Base-by-base conservation (phyloP, 257 asterid species). In the Ajuga chamaepitys region DNA sequence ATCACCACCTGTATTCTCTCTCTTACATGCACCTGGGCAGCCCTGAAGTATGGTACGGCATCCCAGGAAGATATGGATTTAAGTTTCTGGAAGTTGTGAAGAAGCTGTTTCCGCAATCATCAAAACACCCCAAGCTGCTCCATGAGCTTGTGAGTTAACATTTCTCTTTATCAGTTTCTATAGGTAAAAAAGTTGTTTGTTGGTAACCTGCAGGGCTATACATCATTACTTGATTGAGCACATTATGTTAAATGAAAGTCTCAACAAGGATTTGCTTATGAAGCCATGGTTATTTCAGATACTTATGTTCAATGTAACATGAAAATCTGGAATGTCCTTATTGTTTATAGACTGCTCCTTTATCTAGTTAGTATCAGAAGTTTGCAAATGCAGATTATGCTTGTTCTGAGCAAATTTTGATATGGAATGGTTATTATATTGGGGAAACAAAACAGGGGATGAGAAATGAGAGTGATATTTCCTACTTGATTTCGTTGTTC, bases 1-100 rank as follows among this genome's bases (percentile, higher is more conserved):
- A 86, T 62, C 99, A 93, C 71, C 84, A 83, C 74, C 78, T 93
- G 74, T 89, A 89, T 73, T 88, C 89, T 8, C 74, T 93, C 54
- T 78, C 79, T 59, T 89, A 86, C 80, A 34, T 82, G 79, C 97
- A 89, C 78, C 60, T 75, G 72, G 96, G 96, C 30, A 81, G 83
- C 65, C 77, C 96, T 1, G 82, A 70, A 78, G 73, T 88, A 46
- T 88, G 87, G 88, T 88, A 89, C 73, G 82, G 84, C 56, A 54
- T 93, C 75, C 99, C 99, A 13, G 88, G 88, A 68, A 59, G 74
- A 63, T 82, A 82, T 65, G 62, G 73, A 76, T 71, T 78, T 84
- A 84, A 78, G 79, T 82, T 86, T 78, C 77, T 78, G 70, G 88
- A 77, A 79, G 68, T 85, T 51, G 79, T 77, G 61, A 86, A 69